Conservation (phyloP, 306 rosid species). For the Phaseolus lunatus region DNA sequence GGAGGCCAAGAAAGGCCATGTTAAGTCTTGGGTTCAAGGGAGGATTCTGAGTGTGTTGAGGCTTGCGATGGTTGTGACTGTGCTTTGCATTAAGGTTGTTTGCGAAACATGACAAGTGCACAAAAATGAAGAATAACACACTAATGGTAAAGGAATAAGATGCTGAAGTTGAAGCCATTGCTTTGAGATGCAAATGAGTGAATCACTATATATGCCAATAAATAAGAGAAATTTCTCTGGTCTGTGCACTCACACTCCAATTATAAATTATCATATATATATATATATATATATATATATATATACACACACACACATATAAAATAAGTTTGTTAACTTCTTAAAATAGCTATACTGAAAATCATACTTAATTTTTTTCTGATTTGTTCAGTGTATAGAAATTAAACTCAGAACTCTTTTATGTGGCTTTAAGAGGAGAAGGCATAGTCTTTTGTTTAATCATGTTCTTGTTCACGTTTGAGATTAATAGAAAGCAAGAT, state of each 20-base stretch:
- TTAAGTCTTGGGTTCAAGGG: slow-evolving; percentile 63
- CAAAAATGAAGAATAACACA: slow-evolving; percentile 49
- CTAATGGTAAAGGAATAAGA: slow-evolving; percentile 42
- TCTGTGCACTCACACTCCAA: not conserved
- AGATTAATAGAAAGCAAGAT: slow-evolving; percentile 40
- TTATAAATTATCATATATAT: not conserved
- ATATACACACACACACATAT: no score
- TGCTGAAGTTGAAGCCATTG: slow-evolving; percentile 65
- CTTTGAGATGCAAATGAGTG: slow-evolving; percentile 43
- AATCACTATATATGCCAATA: slow-evolving; percentile 48
- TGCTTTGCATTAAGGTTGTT: slow-evolving; percentile 65
- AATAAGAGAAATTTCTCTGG: not conserved
- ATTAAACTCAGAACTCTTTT: slow-evolving; percentile 24
- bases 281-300: no score
- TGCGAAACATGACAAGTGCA: slow-evolving; percentile 54
- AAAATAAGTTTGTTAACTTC: no score
- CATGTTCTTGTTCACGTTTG: slow-evolving; percentile 52
- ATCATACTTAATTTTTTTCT: not conserved
- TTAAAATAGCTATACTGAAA: not conserved
- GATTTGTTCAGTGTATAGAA: not conserved
- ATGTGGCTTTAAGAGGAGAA: slow-evolving; percentile 44
- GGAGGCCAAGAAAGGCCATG: slow-evolving; percentile 77
- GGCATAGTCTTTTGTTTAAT: slow-evolving; percentile 60
- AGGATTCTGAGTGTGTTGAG: slow-evolving; percentile 36
- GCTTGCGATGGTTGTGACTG: slow-evolving; percentile 33